A percentile compares a stretch with the other conserved stretches of the same genome.
These are phyloP conservation scores for Ophiostoma ulmi DNA, from an alignment of 2,329 filamentous ascomycete species.

Conservation along the genomic window DNA sequence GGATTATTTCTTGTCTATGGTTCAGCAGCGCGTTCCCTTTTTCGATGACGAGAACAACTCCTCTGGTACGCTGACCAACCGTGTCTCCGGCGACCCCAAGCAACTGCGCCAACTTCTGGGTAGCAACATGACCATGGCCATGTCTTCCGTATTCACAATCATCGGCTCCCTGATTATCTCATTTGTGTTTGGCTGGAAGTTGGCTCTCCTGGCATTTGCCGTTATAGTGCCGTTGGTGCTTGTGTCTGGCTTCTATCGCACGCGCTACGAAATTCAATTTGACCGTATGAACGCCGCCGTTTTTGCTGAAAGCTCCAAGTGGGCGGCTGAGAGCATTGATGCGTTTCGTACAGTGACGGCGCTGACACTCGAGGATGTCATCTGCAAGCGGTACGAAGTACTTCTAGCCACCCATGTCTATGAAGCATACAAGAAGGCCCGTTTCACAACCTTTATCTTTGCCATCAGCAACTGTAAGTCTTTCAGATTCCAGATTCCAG, in stretches of 20 bases:
- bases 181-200: conserved; percentile 71
- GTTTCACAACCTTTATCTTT: conserved; percentile 60
- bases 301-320: conserved; percentile 57
- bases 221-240: conserved; percentile 35
- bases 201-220: conserved; percentile 54
- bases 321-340: conserved; percentile 57
- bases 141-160: conserved; percentile 60
- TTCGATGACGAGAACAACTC: conserved; percentile 58
- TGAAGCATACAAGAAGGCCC: conserved; percentile 51
- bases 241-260: conserved; percentile 39
- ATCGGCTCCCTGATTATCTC: conserved; percentile 59
- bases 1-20: conserved; percentile 55
- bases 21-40: conserved; percentile 54
- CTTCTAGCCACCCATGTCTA: conserved; percentile 37
- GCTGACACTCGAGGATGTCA: conserved; percentile 56
- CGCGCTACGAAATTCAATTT: conserved; percentile 52
- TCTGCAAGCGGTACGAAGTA: conserved; percentile 39
- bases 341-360: conserved; percentile 59
- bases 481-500: conserved; percentile 47
- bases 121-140: conserved; percentile 58
- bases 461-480: conserved; percentile 47
- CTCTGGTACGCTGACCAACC: conserved; percentile 54
- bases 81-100: conserved; percentile 51
- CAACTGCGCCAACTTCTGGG: conserved; percentile 58
- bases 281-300: conserved; percentile 53